These are phyloP conservation scores for Debaryomyces nepalensis DNA, from an alignment of 1,139 yeast genomes.

Conservation along the genomic window DNA sequence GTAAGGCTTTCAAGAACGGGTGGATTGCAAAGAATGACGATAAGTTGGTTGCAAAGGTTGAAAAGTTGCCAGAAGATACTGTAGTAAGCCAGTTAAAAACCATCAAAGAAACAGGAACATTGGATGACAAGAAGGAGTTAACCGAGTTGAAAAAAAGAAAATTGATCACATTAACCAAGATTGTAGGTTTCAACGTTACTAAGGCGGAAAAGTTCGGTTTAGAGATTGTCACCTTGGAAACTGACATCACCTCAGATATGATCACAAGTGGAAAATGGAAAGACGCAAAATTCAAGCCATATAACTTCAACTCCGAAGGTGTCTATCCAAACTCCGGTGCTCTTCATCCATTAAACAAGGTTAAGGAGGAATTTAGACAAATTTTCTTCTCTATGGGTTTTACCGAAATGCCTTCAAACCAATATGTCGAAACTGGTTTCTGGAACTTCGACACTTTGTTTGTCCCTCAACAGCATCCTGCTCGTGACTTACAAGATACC, in stretches of 20 bases:
- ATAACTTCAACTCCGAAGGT: conserved; percentile 96
- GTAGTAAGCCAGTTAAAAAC: conserved; percentile 68
- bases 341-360: conserved; percentile 93
- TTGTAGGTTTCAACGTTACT: conserved; percentile 71
- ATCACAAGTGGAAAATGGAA: conserved; percentile 80
- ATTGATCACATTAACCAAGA: conserved; percentile 71
- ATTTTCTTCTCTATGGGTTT: conserved; percentile 97
- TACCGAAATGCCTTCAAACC: conserved; percentile 98
- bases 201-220: conserved; percentile 87
- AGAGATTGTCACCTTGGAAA: conserved; percentile 79
- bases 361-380: conserved; percentile 96
- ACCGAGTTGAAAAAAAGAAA: conserved; percentile 93
- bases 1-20: conserved; percentile 96
- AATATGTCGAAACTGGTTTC: conserved; percentile 96
- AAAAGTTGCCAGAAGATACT: conserved; percentile 60
- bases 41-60: conserved; percentile 63
- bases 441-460: conserved; percentile 97
- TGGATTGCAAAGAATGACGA: conserved; percentile 94
- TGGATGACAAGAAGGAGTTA: conserved; percentile 67
- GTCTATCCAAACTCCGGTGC: conserved; percentile 87
- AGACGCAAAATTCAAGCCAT: conserved; percentile 84
- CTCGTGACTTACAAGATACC: conserved; percentile 98
- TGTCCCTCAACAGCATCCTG: conserved; percentile 99
- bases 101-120: conserved; percentile 61
- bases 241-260: conserved; percentile 96